Percentiles rank a stretch among this genome's conserved stretches.
Evolutionary conservation across 108 stramenopile genomes (phyloP).

Genomic region (Cyclostephanos tholiformis): DNA sequence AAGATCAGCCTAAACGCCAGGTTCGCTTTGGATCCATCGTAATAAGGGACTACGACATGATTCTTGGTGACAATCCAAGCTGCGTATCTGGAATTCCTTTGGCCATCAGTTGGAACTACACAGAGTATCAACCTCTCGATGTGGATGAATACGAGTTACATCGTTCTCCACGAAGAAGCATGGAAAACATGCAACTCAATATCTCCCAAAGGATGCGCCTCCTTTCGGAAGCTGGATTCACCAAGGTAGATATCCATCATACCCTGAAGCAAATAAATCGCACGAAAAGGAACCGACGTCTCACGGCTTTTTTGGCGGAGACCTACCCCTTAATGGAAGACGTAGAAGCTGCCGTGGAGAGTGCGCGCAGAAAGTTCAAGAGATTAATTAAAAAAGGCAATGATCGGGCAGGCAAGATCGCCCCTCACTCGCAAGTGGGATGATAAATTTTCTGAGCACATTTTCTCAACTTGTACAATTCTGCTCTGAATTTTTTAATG

Average conservation of each 20-base stretch:
- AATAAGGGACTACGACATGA: conserved; percentile 60
- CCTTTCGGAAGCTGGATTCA: conserved; percentile 37
- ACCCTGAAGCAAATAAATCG: conserved; percentile 41
- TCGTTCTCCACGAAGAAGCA: conserved; percentile 38
- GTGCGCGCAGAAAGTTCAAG: conserved; percentile 54
- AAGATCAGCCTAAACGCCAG: neutral
- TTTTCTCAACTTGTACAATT: neutral
- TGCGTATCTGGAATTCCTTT: conserved; percentile 67
- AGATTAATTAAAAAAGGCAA: conserved; percentile 22
- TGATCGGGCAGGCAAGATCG: neutral
- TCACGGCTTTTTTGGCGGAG: conserved; percentile 43
- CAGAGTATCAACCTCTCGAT: conserved; percentile 34
- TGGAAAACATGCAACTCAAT: conserved; percentile 52
- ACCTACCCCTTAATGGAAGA: conserved; percentile 5
- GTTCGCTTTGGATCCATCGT: conserved; percentile 28
- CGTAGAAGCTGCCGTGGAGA: conserved; percentile 54
- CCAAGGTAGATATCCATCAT: conserved; percentile 47
- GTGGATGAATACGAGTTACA: conserved; percentile 62
- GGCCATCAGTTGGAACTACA: conserved; percentile 67
- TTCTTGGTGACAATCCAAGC: conserved; percentile 68
- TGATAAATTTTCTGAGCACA: neutral
- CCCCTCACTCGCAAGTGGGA: neutral
- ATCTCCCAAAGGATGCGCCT: conserved; percentile 58
- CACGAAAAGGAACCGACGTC: conserved; percentile 34
- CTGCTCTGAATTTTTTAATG: neutral